Conservation (phyloP, 73 alveolate genomes). For the Urostyla sp. region DNA sequence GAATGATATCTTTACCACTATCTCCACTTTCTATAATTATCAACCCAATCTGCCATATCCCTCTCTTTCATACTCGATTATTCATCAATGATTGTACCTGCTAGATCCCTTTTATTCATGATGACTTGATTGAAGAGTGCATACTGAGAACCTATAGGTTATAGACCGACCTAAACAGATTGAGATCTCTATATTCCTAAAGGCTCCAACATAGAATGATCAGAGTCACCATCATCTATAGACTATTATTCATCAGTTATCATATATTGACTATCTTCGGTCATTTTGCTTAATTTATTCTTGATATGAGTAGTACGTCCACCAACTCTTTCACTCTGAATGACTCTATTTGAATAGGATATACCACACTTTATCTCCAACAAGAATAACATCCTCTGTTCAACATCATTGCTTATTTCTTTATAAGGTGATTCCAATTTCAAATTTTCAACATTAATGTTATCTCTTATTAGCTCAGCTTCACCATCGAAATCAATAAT, state of each 20-base stretch:
- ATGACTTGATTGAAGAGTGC: too few relatives aligned
- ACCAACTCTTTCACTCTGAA: neutral
- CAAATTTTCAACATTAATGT: neutral
- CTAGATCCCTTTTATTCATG: conserved; percentile 30
- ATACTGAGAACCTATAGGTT: too few relatives aligned
- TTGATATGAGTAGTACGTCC: neutral
- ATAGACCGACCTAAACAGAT: conserved; percentile 45
- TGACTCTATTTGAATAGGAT: conserved; percentile 50
- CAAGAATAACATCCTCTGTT: conserved; percentile 32
- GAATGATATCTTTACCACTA: conserved; percentile 60
- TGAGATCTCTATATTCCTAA: conserved; percentile 57
- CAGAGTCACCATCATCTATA: conserved; percentile 55
- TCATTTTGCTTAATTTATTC: neutral
- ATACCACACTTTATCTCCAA: conserved; percentile 57
- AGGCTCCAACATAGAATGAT: conserved; percentile 27
- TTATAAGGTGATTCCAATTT: conserved; percentile 53
- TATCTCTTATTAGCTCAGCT: conserved; percentile 18
- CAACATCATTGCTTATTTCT: conserved; percentile 51
- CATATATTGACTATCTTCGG: neutral
- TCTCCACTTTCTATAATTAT: conserved; percentile 70
- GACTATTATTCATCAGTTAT: neutral
- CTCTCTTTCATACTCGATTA: conserved; percentile 41
- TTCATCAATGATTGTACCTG: conserved; percentile 39
- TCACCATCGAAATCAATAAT: conserved; percentile 66
- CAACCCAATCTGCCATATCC: conserved; percentile 66